phyloP scores from a whole-genome alignment of 306 rosid genomes.

The Gillenia trifoliata region DNA sequence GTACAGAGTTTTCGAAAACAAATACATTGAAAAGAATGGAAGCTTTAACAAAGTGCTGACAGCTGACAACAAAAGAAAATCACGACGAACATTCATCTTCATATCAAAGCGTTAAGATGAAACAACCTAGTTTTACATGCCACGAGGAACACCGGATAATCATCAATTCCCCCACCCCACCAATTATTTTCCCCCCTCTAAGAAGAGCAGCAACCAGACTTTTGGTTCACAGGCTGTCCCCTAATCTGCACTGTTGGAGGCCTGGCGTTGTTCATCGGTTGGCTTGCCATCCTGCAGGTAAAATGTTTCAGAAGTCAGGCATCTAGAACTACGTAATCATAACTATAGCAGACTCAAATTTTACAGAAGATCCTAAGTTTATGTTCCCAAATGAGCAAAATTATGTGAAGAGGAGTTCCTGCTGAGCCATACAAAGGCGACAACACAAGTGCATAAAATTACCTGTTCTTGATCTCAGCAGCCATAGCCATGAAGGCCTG shows the following conservation, averaged over 20 bases:
- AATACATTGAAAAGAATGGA: constrained; percentile 89
- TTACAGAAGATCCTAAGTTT: not conserved
- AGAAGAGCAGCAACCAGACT: constrained; percentile 94
- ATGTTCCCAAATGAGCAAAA: not conserved
- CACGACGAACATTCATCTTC: constrained; percentile 23
- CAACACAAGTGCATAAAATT: not conserved
- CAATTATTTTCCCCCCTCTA: constrained; percentile 28
- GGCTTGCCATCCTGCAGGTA: constrained; percentile 92
- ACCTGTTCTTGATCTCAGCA: constrained; percentile 52
- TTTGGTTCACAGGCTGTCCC: constrained; percentile 98
- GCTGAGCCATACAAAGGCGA: not conserved
- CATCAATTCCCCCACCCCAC: constrained; percentile 36
- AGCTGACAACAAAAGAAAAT: constrained; percentile 18
- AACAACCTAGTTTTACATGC: constrained; percentile 55
- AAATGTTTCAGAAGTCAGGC: not conserved
- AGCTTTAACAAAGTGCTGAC: constrained; percentile 57
- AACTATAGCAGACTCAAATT: not conserved
- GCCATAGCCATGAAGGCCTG: constrained; percentile 65
- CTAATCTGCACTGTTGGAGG: constrained; percentile 96
- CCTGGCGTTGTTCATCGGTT: constrained; percentile 85
- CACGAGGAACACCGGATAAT: constrained; percentile 32
- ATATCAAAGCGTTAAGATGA: constrained; percentile 15
- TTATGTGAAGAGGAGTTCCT: not conserved
- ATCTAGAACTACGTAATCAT: not conserved
- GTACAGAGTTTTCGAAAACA: constrained; percentile 69